Percentiles rank a stretch among this genome's conserved stretches.
Conservation (phyloP, 257 asterid species). For the Handroanthus guayacan region DNA sequence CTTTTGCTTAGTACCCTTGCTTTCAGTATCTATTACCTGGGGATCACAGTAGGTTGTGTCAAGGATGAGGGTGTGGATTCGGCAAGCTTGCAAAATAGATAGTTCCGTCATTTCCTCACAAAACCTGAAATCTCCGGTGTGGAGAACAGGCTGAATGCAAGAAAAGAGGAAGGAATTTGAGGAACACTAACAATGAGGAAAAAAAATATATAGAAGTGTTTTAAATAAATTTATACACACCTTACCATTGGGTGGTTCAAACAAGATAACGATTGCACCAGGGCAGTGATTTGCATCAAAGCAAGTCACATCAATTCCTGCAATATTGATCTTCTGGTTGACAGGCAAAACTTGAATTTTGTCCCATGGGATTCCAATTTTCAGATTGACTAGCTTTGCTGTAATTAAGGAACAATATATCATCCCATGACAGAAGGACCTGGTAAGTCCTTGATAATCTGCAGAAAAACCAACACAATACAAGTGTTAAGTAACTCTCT, state of each 20-base stretch:
- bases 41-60: slow-evolving; percentile 96
- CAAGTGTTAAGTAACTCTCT: background rate
- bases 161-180: slow-evolving; percentile 27
- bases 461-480: slow-evolving; percentile 44
- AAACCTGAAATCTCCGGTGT: slow-evolving; percentile 94
- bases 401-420: slow-evolving; percentile 85
- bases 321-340: slow-evolving; percentile 75
- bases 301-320: slow-evolving; percentile 80
- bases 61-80: slow-evolving; percentile 81
- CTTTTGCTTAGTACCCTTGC: background rate
- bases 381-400: slow-evolving; percentile 85
- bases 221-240: slow-evolving; percentile 51
- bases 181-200: slow-evolving; percentile 19
- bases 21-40: slow-evolving; percentile 58
- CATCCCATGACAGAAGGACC: slow-evolving; percentile 84
- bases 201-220: background rate
- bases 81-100: slow-evolving; percentile 56
- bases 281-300: slow-evolving; percentile 99
- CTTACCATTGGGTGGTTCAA: slow-evolving; percentile 88
- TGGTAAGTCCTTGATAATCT: slow-evolving; percentile 98
- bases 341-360: slow-evolving; percentile 82
- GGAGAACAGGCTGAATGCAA: slow-evolving; percentile 74
- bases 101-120: slow-evolving; percentile 72
- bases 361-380: slow-evolving; percentile 82
- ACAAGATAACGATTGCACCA: slow-evolving; percentile 85